These are phyloP conservation scores for Nicotiana rustica DNA, from an alignment of 305 asterid genomes.

Conservation along the genomic window DNA sequence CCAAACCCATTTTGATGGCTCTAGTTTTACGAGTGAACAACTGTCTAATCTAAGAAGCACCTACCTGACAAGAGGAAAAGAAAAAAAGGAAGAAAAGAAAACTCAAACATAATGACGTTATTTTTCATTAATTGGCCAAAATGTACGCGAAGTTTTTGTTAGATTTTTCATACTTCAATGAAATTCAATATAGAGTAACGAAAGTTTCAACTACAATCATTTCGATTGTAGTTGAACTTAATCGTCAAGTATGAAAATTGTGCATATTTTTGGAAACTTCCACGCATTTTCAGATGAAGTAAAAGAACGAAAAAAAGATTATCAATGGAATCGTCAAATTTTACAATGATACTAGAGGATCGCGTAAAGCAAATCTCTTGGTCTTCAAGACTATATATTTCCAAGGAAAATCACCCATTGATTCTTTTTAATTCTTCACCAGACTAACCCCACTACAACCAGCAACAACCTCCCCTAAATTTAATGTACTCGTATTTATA, in stretches of 20 bases:
- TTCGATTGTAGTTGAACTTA: neutral
- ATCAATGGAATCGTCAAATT: neutral
- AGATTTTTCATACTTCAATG: neutral
- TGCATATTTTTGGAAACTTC: too few species aligned
- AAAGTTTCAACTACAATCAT: neutral
- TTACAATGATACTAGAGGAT: neutral
- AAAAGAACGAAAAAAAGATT: neutral
- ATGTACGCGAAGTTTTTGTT: neutral
- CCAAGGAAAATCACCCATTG: neutral
- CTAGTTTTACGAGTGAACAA: too few species aligned
- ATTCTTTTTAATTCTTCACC: neutral
- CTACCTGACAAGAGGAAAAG: too few species aligned
- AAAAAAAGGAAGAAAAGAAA: neutral
- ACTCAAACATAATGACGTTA: neutral
- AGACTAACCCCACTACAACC: neutral
- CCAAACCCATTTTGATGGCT: too few species aligned
- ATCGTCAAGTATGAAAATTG: neutral
- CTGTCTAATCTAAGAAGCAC: too few species aligned
- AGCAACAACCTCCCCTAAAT: too few species aligned
- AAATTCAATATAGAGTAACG: neutral
- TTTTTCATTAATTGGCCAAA: neutral
- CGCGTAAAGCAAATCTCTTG: neutral
- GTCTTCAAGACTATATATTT: constrained; percentile 10
- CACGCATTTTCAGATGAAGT: neutral
- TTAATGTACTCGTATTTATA: too few species aligned